Evolutionary conservation across 1,284 basidiomycete genomes (phyloP).

Genomic region (Psilocybe mexicana): DNA sequence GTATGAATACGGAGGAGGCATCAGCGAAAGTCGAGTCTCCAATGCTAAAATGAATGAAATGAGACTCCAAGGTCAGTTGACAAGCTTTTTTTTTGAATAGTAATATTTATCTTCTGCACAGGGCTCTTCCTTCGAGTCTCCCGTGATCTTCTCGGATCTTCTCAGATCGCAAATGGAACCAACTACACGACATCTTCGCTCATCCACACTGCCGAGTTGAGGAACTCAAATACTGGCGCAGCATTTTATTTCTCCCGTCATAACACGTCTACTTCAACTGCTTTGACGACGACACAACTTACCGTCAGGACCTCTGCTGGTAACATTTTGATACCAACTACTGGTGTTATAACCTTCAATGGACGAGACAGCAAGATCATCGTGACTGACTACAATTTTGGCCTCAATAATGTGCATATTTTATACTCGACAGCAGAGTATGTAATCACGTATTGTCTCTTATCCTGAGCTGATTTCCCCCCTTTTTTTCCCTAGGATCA

Average conservation of each 20-base stretch:
- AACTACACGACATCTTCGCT: slow-evolving; percentile 44
- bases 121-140: slow-evolving; percentile 52
- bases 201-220: slow-evolving; percentile 49
- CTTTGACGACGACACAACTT: slow-evolving; percentile 38
- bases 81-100: background rate
- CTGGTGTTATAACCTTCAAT: slow-evolving; percentile 41
- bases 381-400: slow-evolving; percentile 50
- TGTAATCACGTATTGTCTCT: slow-evolving; percentile 18
- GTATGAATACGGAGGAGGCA: slow-evolving; percentile 55
- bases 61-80: slow-evolving; percentile 46
- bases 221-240: slow-evolving; percentile 45
- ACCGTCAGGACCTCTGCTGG: slow-evolving; percentile 45
- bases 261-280: slow-evolving; percentile 43
- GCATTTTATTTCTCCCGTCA: slow-evolving; percentile 57
- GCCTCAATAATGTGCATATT: slow-evolving; percentile 34
- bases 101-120: slow-evolving; percentile 14
- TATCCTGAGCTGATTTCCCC: background rate
- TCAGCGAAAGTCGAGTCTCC: slow-evolving; percentile 52
- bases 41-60: slow-evolving; percentile 56
- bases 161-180: slow-evolving; percentile 45
- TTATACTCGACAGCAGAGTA: slow-evolving; percentile 52
- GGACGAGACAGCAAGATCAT: slow-evolving; percentile 52
- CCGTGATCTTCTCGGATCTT: slow-evolving; percentile 42
- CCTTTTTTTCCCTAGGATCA: slow-evolving; percentile 31
- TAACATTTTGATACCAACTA: slow-evolving; percentile 37